Conservation (phyloP, 1,284 basidiomycete genomes). For the Pisolithus thermaeus region DNA sequence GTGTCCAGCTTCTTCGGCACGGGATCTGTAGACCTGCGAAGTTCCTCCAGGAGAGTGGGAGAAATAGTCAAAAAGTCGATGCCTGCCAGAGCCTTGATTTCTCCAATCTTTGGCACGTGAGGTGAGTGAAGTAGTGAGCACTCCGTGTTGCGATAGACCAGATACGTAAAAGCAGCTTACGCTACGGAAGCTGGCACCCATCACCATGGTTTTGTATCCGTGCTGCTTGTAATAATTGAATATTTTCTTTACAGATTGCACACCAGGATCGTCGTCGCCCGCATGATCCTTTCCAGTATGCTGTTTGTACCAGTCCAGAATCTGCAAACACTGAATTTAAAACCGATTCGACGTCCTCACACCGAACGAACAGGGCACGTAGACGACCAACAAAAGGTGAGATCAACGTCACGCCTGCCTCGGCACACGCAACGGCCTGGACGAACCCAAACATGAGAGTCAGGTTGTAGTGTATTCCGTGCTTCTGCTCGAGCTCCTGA, state of each 20-base stretch:
- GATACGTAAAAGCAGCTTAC: slow-evolving; percentile 40
- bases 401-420: slow-evolving; percentile 95
- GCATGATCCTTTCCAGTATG: slow-evolving; percentile 76
- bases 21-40: slow-evolving; percentile 69
- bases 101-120: slow-evolving; percentile 53
- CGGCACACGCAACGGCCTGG: slow-evolving; percentile 97
- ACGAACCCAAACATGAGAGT: slow-evolving; percentile 97
- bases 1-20: slow-evolving; percentile 85
- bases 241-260: slow-evolving; percentile 90
- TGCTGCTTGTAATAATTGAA: slow-evolving; percentile 99
- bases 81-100: slow-evolving; percentile 93
- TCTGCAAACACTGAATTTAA: slow-evolving; percentile 39
- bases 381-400: slow-evolving; percentile 97
- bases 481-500: slow-evolving; percentile 86
- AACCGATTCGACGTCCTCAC: not conserved
- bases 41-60: slow-evolving; percentile 84
- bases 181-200: slow-evolving; percentile 99
- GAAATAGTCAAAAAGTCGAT: slow-evolving; percentile 97
- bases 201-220: slow-evolving; percentile 96
- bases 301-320: slow-evolving; percentile 96
- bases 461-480: slow-evolving; percentile 96
- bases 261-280: slow-evolving; percentile 91
- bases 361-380: slow-evolving; percentile 27
- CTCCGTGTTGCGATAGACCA: slow-evolving; percentile 14
- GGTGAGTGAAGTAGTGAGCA: not conserved